Percentiles rank a stretch among this genome's conserved stretches.
These are phyloP conservation scores for Podila epigama DNA, from an alignment of 192 early-diverging fungal genomes.

Conservation along the genomic window DNA sequence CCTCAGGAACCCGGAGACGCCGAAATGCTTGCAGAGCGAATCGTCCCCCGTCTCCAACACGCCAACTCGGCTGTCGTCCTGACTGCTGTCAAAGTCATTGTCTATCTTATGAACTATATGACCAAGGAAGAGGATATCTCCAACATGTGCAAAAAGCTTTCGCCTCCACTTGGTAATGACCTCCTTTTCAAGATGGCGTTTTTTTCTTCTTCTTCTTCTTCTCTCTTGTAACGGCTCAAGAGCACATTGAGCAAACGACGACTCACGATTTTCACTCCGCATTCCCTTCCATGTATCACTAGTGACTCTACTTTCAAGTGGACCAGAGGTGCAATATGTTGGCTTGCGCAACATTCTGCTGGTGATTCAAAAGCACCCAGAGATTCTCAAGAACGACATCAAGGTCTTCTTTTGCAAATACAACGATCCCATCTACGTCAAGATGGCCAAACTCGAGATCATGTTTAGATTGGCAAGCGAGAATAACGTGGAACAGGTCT, in stretches of 20 bases:
- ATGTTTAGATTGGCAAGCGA: slow-evolving; percentile 87
- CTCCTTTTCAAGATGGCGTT: not conserved
- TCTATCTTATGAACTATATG: slow-evolving; percentile 96
- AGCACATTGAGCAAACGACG: too few relatives aligned
- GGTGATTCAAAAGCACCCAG: slow-evolving; percentile 90
- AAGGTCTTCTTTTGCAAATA: slow-evolving; percentile 99
- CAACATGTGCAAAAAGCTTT: slow-evolving; percentile 82
- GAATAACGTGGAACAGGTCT: slow-evolving; percentile 85
- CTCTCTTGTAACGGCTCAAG: too few relatives aligned
- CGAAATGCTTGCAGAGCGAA: slow-evolving; percentile 89
- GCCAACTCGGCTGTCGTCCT: slow-evolving; percentile 94
- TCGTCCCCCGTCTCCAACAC: slow-evolving; percentile 90
- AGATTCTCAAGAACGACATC: slow-evolving; percentile 90
- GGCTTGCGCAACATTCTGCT: slow-evolving; percentile 96
- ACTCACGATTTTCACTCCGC: too few relatives aligned
- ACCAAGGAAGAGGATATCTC: slow-evolving; percentile 77
- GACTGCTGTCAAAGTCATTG: slow-evolving; percentile 85
- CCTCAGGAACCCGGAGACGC: slow-evolving; percentile 90
- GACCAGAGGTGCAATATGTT: slow-evolving; percentile 97
- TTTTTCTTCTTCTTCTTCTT: not conserved
- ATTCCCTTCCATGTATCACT: not conserved
- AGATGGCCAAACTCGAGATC: slow-evolving; percentile 96
- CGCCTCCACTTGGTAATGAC: slow-evolving; percentile 86
- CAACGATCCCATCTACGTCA: slow-evolving; percentile 99
- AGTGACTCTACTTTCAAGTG: slow-evolving; percentile 90